These are phyloP conservation scores for Ormosia emarginata DNA, from an alignment of 306 rosid species.

Conservation along the genomic window DNA sequence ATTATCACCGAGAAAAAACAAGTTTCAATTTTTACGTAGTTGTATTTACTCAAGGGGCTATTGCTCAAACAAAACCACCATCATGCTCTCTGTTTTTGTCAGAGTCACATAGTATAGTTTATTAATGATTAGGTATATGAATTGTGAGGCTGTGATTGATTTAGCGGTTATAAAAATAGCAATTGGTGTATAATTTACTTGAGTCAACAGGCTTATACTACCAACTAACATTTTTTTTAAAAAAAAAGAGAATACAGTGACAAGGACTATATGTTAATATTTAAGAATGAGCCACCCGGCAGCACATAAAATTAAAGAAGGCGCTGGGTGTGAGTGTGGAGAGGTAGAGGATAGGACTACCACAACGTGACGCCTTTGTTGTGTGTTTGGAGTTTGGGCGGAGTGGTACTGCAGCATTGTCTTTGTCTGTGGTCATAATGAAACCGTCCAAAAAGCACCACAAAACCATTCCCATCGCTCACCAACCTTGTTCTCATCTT, in stretches of 20 bases:
- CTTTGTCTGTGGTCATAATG: slow-evolving; percentile 4
- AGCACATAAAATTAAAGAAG: slow-evolving; percentile 11
- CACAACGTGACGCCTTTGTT: slow-evolving; percentile 4
- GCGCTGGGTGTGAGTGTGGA: background rate
- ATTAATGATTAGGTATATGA: slow-evolving; percentile 19
- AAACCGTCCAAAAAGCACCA: slow-evolving; percentile 34
- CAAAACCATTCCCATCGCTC: background rate
- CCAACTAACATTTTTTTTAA: background rate
- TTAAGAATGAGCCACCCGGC: background rate
- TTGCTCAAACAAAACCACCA: background rate
- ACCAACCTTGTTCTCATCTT: background rate
- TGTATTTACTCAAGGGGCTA: background rate
- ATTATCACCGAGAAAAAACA: too few relatives aligned
- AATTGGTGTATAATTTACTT: background rate
- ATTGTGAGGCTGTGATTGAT: slow-evolving; percentile 15
- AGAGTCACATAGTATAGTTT: background rate
- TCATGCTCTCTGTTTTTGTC: background rate
- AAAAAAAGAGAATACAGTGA: background rate
- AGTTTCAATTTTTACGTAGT: background rate
- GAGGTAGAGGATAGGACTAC: slow-evolving; percentile 24
- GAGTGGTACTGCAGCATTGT: slow-evolving; percentile 6
- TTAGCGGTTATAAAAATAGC: slow-evolving; percentile 2
- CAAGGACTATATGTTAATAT: background rate
- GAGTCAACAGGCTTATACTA: background rate
- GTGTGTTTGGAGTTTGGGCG: slow-evolving; percentile 1